Conservation (phyloP, 305 asterid species). For the Fraxinus sp. region DNA sequence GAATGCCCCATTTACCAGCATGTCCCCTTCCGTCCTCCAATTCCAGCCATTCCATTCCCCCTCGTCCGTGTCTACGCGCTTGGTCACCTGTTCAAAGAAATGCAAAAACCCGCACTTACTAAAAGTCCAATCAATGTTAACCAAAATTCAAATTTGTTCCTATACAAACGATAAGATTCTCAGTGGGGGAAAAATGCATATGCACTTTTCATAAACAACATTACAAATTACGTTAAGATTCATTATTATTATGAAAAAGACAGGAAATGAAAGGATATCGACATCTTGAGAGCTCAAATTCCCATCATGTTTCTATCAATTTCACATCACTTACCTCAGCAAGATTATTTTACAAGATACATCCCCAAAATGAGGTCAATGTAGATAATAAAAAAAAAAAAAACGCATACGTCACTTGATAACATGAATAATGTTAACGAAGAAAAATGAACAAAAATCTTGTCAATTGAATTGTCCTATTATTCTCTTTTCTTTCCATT, state of each 20-base stretch:
- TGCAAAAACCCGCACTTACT: background rate
- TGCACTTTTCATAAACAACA: background rate
- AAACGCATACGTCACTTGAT: background rate
- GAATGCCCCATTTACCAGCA: conserved; percentile 79
- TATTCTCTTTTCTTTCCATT: background rate
- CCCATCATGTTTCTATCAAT: background rate
- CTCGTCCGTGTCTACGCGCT: conserved; percentile 78
- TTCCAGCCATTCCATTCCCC: conserved; percentile 70
- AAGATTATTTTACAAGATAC: background rate
- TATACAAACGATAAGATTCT: background rate
- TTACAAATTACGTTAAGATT: background rate
- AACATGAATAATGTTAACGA: background rate
- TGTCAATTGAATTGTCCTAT: background rate
- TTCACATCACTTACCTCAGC: background rate
- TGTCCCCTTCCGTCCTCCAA: conserved; percentile 87
- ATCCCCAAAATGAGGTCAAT: background rate
- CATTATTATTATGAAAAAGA: background rate
- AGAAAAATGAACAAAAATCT: background rate
- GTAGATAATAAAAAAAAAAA: too few species aligned
- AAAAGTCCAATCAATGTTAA: background rate
- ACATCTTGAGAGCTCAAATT: background rate
- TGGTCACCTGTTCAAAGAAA: conserved; percentile 56
- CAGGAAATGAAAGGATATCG: background rate
- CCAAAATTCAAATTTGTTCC: background rate
- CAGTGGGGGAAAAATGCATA: background rate